These are phyloP conservation scores for Penicillium daleae DNA, from an alignment of 495 filamentous ascomycete species.

Conservation along the genomic window DNA sequence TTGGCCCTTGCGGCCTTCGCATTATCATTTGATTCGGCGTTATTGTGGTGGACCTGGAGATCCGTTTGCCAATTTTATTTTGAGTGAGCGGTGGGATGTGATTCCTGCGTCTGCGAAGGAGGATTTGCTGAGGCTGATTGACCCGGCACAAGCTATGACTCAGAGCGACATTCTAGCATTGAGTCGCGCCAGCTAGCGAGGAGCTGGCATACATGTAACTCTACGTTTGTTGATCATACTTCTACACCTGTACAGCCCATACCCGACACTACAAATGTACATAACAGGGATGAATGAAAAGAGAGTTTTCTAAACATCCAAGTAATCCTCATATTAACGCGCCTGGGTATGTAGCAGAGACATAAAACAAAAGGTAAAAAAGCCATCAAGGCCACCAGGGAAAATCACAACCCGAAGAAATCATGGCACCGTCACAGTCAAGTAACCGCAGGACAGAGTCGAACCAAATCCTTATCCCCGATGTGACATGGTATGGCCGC, in stretches of 20 bases:
- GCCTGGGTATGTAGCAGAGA: conserved; percentile 25
- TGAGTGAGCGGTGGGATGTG: conserved; percentile 39
- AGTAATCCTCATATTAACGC: conserved; percentile 5
- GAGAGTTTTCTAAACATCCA: not conserved
- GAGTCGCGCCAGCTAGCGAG: not conserved
- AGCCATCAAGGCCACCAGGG: not conserved
- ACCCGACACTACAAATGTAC: not conserved
- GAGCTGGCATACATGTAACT: not conserved
- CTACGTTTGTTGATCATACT: not conserved
- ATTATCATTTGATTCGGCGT: conserved; percentile 35
- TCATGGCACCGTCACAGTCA: not conserved
- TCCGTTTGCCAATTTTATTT: conserved; percentile 39
- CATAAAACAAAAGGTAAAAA: not conserved
- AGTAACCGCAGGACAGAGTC: not conserved
- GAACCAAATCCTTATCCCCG: conserved; percentile 9
- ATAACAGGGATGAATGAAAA: not conserved
- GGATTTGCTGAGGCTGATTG: conserved; percentile 31
- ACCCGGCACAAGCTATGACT: not conserved
- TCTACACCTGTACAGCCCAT: not conserved
- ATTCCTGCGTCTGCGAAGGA: conserved; percentile 22
- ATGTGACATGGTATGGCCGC: not conserved
- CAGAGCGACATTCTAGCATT: no score
- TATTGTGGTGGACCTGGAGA: conserved; percentile 34
- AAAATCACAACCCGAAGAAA: not conserved
- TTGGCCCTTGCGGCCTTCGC: conserved; percentile 37